Conservation (phyloP, 2,329 filamentous ascomycete species). For the Alternaria hordeiaustralica region DNA sequence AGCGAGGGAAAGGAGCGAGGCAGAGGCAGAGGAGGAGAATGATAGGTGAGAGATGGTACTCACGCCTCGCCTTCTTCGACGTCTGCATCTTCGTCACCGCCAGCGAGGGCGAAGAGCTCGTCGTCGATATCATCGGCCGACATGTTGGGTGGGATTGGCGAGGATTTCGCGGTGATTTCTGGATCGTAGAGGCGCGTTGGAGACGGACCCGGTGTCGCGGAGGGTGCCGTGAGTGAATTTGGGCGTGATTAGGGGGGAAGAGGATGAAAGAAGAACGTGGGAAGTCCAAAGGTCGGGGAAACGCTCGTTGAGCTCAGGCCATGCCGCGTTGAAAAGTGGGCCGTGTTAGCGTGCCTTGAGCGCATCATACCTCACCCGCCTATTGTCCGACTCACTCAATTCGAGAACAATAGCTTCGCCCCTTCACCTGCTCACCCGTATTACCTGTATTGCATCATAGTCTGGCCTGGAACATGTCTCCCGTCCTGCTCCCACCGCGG, state of each 20-base stretch:
- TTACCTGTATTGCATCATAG: constrained; percentile 5
- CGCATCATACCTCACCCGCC: constrained; percentile 20
- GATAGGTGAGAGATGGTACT: constrained; percentile 52
- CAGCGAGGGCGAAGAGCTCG: constrained; percentile 90
- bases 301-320: constrained; percentile 26
- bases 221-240: constrained; percentile 14
- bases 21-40: constrained; percentile 6
- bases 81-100: constrained; percentile 66
- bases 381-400: constrained; percentile 1
- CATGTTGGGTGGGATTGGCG: constrained; percentile 60
- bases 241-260: constrained; percentile 22
- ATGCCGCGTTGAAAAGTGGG: constrained; percentile 28
- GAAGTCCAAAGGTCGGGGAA: constrained; percentile 29
- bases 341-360: constrained; percentile 25
- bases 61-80: constrained; percentile 85
- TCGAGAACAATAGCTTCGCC: constrained; percentile 8
- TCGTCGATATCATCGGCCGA: constrained; percentile 79
- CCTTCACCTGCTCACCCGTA: neutral
- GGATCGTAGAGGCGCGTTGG: constrained; percentile 1
- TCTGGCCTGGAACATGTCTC: constrained; percentile 20
- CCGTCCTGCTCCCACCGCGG: constrained; percentile 18
- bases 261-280: constrained; percentile 21
- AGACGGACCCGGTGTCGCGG: constrained; percentile 10
- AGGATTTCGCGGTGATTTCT: neutral
- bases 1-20: constrained; percentile 2